Evolutionary conservation across 2,329 filamentous ascomycete genomes (phyloP).

Genomic region (Aureobasidium sp.): DNA sequence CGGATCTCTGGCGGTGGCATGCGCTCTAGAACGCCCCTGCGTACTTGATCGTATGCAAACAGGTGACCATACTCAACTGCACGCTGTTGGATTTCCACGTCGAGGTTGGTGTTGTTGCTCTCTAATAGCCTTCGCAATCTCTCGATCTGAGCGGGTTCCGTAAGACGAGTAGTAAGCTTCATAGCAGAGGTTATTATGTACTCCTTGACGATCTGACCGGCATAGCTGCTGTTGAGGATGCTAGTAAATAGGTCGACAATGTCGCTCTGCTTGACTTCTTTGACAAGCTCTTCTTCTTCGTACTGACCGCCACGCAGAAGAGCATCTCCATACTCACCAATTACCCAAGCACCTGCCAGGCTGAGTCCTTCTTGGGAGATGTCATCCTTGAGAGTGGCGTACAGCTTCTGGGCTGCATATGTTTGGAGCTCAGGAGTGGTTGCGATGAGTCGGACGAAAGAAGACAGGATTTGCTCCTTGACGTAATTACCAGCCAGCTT

Average conservation of each 20-base stretch:
- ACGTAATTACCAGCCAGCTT: conserved; percentile 94
- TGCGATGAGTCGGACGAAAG: conserved; percentile 89
- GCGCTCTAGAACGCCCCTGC: conserved; percentile 84
- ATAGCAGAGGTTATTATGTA: conserved; percentile 94
- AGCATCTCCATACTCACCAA: conserved; percentile 91
- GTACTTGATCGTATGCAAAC: conserved; percentile 82
- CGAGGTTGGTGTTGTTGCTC: conserved; percentile 73
- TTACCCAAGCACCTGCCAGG: conserved; percentile 90
- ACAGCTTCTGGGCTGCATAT: conserved; percentile 93
- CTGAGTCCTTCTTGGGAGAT: conserved; percentile 96
- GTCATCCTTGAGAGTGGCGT: conserved; percentile 82
- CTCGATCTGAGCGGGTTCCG: conserved; percentile 77
- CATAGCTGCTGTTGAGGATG: conserved; percentile 91
- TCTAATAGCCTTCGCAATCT: conserved; percentile 71
- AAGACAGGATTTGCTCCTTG: conserved; percentile 95
- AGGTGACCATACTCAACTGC: conserved; percentile 92
- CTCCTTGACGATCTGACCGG: conserved; percentile 81
- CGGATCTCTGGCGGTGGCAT: conserved; percentile 98
- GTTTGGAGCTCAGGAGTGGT: conserved; percentile 92
- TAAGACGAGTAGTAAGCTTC: conserved; percentile 85
- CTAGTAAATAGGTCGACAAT: conserved; percentile 86
- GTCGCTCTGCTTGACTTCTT: conserved; percentile 76
- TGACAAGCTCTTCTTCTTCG: conserved; percentile 85
- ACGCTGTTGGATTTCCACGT: conserved; percentile 92
- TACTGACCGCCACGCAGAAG: conserved; percentile 85